phyloP scores from a whole-genome alignment of 176 grass and related monocot species.

The Carex scoparia region DNA sequence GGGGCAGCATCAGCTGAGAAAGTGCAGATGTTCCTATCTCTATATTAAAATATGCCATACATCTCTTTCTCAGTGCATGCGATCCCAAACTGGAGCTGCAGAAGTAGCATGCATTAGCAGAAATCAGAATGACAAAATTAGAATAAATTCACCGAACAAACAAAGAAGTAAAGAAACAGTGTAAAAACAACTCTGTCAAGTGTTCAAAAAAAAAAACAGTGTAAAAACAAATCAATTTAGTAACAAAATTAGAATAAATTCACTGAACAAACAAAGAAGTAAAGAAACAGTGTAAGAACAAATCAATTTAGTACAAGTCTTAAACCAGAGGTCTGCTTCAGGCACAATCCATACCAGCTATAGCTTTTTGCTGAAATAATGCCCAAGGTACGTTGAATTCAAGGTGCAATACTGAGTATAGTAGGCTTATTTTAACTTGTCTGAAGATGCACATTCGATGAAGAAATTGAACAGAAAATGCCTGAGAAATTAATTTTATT shows the following conservation, averaged over 20 bases:
- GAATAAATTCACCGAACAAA: neutral
- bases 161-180: neutral
- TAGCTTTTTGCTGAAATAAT: neutral
- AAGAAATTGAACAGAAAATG: neutral
- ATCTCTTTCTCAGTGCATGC: neutral
- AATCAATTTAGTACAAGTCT: neutral
- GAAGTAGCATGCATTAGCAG: neutral
- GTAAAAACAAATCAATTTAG: neutral
- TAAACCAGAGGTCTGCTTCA: neutral
- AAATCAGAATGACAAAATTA: neutral
- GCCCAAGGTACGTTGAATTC: neutral
- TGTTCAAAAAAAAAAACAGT: too few relatives aligned
- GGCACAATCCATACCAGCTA: neutral
- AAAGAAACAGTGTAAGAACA: neutral
- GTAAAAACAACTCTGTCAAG: neutral
- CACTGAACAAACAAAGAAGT: neutral
- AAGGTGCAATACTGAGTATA: neutral
- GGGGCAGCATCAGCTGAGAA: neutral
- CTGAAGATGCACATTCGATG: neutral
- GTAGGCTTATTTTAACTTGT: neutral
- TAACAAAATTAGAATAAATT: neutral
- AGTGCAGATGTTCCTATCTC: neutral
- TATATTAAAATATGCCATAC: neutral
- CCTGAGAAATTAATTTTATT: neutral
- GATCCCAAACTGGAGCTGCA: neutral